These are phyloP conservation scores for Rhodotorula babjevae DNA, from an alignment of 768 basidiomycete genomes.

Conservation along the genomic window DNA sequence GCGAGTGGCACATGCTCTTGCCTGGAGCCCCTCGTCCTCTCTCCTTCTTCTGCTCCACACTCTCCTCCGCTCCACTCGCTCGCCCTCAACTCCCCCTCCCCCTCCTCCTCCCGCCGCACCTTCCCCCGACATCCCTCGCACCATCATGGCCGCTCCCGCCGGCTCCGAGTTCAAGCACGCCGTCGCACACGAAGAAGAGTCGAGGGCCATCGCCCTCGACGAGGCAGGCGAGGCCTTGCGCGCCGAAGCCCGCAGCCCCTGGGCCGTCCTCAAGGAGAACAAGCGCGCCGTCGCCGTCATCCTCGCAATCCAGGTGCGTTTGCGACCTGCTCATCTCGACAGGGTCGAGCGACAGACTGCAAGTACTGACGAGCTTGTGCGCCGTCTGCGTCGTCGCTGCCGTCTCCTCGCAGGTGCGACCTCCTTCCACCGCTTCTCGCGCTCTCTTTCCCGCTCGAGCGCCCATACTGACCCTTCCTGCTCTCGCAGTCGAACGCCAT, in stretches of 20 bases:
- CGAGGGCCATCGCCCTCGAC: background rate
- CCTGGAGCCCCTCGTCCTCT: too few relatives aligned
- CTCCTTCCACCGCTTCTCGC: background rate
- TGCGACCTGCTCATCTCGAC: too few relatives aligned
- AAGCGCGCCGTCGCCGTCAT: slow-evolving; percentile 14
- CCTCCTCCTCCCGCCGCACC: background rate
- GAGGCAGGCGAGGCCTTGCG: background rate
- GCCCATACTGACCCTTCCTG: too few relatives aligned
- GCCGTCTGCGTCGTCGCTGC: background rate
- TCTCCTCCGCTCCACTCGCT: background rate
- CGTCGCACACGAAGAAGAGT: background rate
- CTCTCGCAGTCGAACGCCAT: slow-evolving; percentile 20
- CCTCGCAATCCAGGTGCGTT: slow-evolving; percentile 20
- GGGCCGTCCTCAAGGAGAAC: slow-evolving; percentile 27
- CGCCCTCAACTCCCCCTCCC: background rate
- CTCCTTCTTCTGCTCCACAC: too few relatives aligned
- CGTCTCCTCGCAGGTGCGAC: too few relatives aligned
- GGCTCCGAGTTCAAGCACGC: background rate
- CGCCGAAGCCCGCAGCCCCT: slow-evolving; percentile 7
- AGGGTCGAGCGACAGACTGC: too few relatives aligned
- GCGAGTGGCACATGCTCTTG: too few relatives aligned
- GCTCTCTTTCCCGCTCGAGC: background rate
- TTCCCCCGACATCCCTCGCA: background rate
- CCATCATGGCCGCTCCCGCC: background rate
- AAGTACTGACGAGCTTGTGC: background rate